These are phyloP conservation scores for Aspergillus novofumigatus DNA, from an alignment of 2,329 filamentous ascomycete genomes.

Conservation along the genomic window DNA sequence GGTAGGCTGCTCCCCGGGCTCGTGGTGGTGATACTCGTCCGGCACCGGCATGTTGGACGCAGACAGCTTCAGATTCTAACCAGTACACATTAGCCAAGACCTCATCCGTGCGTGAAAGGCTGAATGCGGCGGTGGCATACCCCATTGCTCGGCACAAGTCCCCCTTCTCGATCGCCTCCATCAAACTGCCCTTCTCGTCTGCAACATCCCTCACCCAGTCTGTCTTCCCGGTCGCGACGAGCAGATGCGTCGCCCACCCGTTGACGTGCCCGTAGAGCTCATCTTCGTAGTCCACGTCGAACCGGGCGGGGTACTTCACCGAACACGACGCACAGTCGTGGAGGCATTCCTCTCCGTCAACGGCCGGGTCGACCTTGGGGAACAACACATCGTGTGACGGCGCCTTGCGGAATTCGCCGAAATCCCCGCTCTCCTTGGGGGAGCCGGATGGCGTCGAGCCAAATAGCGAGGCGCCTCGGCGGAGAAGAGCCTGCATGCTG, in stretches of 20 bases:
- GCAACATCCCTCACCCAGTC: conserved; percentile 90
- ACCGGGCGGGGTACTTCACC: conserved; percentile 71
- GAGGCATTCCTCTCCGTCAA: conserved; percentile 84
- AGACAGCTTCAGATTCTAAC: conserved; percentile 78
- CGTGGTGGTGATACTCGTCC: conserved; percentile 53
- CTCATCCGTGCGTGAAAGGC: neutral
- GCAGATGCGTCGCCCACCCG: conserved; percentile 81
- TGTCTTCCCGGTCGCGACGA: conserved; percentile 91
- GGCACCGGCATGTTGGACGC: conserved; percentile 88
- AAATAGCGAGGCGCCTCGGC: conserved; percentile 31
- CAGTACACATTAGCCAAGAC: conserved; percentile 4
- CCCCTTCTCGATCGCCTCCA: conserved; percentile 64
- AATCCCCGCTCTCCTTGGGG: conserved; percentile 8
- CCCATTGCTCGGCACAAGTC: conserved; percentile 39
- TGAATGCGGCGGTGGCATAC: conserved; percentile 22
- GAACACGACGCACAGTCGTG: conserved; percentile 82
- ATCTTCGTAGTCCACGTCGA: conserved; percentile 69
- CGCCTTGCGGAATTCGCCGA: conserved; percentile 46
- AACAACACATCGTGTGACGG: conserved; percentile 59
- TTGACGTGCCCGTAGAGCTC: conserved; percentile 79
- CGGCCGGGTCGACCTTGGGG: conserved; percentile 64
- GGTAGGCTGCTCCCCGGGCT: conserved; percentile 62
- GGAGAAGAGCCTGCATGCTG: conserved; percentile 34
- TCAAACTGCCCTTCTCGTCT: conserved; percentile 81
- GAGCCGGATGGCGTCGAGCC: conserved; percentile 24